phyloP scores from a whole-genome alignment of 2,329 filamentous ascomycete species.

The Aspergillus quadrilineatus region DNA sequence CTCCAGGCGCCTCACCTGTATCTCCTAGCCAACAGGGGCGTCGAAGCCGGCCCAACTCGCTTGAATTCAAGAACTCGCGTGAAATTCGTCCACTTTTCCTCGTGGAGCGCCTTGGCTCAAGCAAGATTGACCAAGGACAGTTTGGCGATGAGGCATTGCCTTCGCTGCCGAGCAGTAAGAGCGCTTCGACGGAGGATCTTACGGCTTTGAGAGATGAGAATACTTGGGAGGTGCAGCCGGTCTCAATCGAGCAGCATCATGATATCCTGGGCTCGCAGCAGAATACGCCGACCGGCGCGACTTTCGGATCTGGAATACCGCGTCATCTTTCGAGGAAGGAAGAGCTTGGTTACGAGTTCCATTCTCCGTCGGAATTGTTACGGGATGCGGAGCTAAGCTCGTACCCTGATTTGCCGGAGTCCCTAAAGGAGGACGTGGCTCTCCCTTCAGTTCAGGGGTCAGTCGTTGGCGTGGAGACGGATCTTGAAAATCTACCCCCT shows the following conservation, averaged over 20 bases:
- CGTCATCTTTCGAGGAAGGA: conserved; percentile 34
- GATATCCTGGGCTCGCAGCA: conserved; percentile 63
- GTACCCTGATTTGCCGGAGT: conserved; percentile 26
- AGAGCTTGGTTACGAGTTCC: conserved; percentile 46
- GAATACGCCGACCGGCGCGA: conserved; percentile 65
- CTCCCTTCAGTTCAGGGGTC: conserved; percentile 36
- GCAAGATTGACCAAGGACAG: conserved; percentile 41
- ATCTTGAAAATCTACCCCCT: conserved; percentile 20
- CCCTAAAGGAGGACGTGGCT: conserved; percentile 20
- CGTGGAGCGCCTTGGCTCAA: conserved; percentile 61
- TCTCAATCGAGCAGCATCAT: conserved; percentile 24
- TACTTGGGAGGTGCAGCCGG: conserved; percentile 30
- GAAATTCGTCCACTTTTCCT: conserved; percentile 83
- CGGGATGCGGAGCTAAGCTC: conserved; percentile 33
- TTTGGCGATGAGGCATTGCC: conserved; percentile 44
- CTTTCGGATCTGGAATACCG: conserved; percentile 36
- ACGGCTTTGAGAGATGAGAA: conserved; percentile 28
- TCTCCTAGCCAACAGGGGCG: conserved; percentile 37
- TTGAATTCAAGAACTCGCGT: conserved; percentile 54
- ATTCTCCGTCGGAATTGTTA: conserved; percentile 48
- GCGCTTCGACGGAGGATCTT: conserved; percentile 47
- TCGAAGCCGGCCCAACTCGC: conserved; percentile 50
- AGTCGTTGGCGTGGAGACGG: conserved; percentile 23
- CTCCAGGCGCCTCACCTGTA: conserved; percentile 12
- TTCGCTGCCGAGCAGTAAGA: conserved; percentile 53